Evolutionary conservation across 2,329 filamentous ascomycete genomes (phyloP).

Genomic region (Leptographium flavum): DNA sequence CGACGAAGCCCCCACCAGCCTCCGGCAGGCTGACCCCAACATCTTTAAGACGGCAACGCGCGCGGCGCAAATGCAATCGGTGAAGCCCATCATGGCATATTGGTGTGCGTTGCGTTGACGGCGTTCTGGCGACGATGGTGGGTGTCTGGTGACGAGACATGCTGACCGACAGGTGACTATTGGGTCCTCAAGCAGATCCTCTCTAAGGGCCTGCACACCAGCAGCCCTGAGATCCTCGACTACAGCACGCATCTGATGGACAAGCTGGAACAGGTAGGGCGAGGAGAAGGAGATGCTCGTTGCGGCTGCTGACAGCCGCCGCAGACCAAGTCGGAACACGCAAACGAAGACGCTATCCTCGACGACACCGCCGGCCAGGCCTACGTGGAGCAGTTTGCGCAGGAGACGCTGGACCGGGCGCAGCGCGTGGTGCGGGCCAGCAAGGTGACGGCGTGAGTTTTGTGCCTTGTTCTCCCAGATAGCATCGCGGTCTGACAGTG

Average conservation of each 20-base stretch:
- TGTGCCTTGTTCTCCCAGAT: conserved; percentile 26
- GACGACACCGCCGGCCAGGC: conserved; percentile 81
- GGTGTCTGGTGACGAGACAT: not conserved
- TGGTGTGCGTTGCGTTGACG: conserved; percentile 84
- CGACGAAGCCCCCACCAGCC: conserved; percentile 50
- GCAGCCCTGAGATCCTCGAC: conserved; percentile 60
- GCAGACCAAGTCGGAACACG: conserved; percentile 59
- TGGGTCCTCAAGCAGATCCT: conserved; percentile 91
- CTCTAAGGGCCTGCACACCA: conserved; percentile 60
- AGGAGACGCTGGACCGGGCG: conserved; percentile 74
- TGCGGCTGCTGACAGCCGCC: conserved; percentile 6
- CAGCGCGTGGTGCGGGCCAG: conserved; percentile 71
- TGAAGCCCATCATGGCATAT: conserved; percentile 81
- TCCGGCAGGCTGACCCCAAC: conserved; percentile 69
- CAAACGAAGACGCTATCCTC: conserved; percentile 65
- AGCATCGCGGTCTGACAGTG: too few species aligned
- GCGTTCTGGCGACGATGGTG: not conserved
- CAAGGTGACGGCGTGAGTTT: conserved; percentile 59
- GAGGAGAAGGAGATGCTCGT: conserved; percentile 4
- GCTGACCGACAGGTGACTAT: conserved; percentile 54
- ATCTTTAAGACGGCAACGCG: conserved; percentile 60
- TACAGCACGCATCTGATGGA: conserved; percentile 84
- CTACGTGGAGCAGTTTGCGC: conserved; percentile 86
- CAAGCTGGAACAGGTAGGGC: conserved; percentile 68
- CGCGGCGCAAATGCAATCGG: conserved; percentile 68